phyloP scores from a whole-genome alignment of 768 basidiomycete genomes.

The Psilocybe cyanescens region DNA sequence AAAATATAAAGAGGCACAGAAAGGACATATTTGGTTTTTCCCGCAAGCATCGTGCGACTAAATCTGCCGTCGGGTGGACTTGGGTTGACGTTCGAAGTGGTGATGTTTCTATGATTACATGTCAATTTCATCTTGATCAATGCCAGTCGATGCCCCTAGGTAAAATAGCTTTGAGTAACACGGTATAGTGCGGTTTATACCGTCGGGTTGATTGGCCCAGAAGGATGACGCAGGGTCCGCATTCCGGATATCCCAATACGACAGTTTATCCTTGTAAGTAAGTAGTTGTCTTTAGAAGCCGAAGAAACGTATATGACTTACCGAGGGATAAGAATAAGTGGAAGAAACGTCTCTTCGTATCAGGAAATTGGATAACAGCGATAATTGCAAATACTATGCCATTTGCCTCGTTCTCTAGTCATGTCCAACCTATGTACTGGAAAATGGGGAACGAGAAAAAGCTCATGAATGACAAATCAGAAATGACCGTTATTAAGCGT shows the following conservation, averaged over 20 bases:
- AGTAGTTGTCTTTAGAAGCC: background rate
- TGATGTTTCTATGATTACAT: constrained; percentile 7
- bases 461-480: background rate
- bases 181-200: background rate
- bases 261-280: background rate
- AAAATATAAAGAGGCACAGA: constrained; percentile 3
- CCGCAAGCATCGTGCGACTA: constrained; percentile 20
- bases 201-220: background rate
- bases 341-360: too few relatives aligned
- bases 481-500: background rate
- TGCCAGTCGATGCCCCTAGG: background rate
- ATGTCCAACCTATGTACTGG: too few relatives aligned
- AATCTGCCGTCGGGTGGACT: constrained; percentile 7
- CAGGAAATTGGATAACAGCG: too few relatives aligned
- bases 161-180: background rate
- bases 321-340: too few relatives aligned
- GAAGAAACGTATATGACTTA: constrained; percentile 2
- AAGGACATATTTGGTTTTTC: constrained; percentile 16
- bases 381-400: too few relatives aligned
- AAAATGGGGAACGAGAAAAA: too few relatives aligned
- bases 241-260: constrained; percentile 3
- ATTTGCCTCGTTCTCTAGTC: too few relatives aligned
- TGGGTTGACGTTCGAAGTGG: constrained; percentile 5
- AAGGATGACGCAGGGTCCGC: background rate
- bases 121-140: constrained; percentile 10